Percentiles rank a stretch among this genome's conserved stretches.
Evolutionary conservation across 2,329 filamentous ascomycete genomes (phyloP).

Genomic region (Mycosphaerelloides madeirae): DNA sequence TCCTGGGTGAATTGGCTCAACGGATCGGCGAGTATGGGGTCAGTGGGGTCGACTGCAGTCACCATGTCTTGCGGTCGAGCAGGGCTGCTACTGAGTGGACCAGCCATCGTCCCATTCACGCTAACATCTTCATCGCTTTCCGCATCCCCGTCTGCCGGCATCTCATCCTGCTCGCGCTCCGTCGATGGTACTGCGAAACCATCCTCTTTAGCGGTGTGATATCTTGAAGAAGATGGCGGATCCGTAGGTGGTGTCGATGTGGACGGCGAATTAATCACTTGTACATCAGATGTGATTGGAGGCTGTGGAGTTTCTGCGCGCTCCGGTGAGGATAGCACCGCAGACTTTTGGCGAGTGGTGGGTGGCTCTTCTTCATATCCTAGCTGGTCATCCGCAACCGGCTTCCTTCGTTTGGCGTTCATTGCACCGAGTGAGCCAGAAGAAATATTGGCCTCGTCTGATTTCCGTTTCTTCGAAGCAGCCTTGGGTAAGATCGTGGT

Average conservation of each 20-base stretch:
- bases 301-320: constrained; percentile 18
- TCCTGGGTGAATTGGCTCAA: constrained; percentile 15
- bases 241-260: constrained; percentile 31
- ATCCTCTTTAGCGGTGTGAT: constrained; percentile 23
- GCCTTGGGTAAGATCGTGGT: not conserved
- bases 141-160: constrained; percentile 5
- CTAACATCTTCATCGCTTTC: constrained; percentile 25
- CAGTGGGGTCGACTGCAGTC: not conserved
- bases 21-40: constrained; percentile 17
- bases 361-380: constrained; percentile 6
- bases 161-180: constrained; percentile 20
- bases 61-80: constrained; percentile 1
- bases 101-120: constrained; percentile 40
- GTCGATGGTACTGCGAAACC: constrained; percentile 16
- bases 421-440: constrained; percentile 10
- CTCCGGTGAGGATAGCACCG: constrained; percentile 12
- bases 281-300: constrained; percentile 23
- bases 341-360: not conserved
- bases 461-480: constrained; percentile 28
- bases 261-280: constrained; percentile 31
- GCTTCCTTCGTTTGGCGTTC: constrained; percentile 2
- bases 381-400: not conserved
- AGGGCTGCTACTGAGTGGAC: constrained; percentile 42
- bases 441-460: constrained; percentile 18
- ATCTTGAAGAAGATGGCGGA: constrained; percentile 28